These are phyloP conservation scores for Quercus bicolor DNA, from an alignment of 306 rosid genomes.

Conservation along the genomic window DNA sequence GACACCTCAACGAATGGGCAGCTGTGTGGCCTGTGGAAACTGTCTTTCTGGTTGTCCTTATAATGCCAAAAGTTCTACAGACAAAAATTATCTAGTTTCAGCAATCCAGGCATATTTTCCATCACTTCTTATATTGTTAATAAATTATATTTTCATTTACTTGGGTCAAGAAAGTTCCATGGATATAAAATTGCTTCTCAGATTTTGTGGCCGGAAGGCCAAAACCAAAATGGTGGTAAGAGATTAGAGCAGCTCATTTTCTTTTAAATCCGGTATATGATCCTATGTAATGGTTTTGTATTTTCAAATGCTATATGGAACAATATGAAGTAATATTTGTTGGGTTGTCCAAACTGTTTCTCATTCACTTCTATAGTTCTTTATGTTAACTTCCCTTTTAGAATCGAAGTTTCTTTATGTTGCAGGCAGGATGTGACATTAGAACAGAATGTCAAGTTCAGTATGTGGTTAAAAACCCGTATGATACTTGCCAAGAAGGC, in stretches of 20 bases:
- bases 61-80: conserved; percentile 34
- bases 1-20: conserved; percentile 4
- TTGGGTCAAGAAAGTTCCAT: neutral
- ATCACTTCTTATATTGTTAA: neutral
- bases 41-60: conserved; percentile 40
- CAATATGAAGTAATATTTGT: too few species aligned
- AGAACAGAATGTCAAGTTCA: conserved; percentile 24
- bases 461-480: conserved; percentile 18
- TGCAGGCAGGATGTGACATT: conserved; percentile 29
- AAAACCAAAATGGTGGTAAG: neutral
- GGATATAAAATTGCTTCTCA: neutral
- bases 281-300: neutral
- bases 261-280: neutral
- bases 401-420: neutral
- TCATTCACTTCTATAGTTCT: neutral
- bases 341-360: neutral
- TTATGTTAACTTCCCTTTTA: neutral
- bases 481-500: neutral
- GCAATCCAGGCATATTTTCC: conserved; percentile 29
- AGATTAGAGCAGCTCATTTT: neutral
- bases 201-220: neutral
- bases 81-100: conserved; percentile 24
- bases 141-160: neutral
- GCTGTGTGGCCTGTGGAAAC: conserved; percentile 36
- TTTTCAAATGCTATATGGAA: neutral